Conservation (phyloP, 2,329 filamentous ascomycete species). For the Colletotrichum theobromicola region DNA sequence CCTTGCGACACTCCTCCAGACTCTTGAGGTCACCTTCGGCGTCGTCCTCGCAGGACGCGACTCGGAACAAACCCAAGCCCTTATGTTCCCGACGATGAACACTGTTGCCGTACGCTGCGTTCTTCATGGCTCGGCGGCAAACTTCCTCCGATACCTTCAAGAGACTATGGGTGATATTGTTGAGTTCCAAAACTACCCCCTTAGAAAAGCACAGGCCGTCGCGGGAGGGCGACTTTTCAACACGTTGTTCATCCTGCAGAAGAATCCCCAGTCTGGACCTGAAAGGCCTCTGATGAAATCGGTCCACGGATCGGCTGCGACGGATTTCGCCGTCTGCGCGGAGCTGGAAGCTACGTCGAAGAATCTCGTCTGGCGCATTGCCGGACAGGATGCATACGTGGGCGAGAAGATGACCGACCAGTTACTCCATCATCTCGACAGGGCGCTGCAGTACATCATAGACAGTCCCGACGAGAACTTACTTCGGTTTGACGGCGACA, state of each 20-base stretch:
- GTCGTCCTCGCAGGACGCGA: constrained; percentile 87
- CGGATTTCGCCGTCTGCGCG: constrained; percentile 83
- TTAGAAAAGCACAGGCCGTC: constrained; percentile 68
- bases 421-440: constrained; percentile 66
- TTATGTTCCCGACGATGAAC: constrained; percentile 92
- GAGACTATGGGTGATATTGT: constrained; percentile 68
- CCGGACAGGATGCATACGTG: constrained; percentile 66
- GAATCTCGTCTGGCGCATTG: constrained; percentile 71
- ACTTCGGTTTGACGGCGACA: constrained; percentile 55
- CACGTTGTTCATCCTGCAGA: constrained; percentile 62
- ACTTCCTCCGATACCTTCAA: constrained; percentile 77
- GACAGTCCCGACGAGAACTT: constrained; percentile 50
- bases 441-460: constrained; percentile 62
- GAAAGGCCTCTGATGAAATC: constrained; percentile 61
- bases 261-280: constrained; percentile 17
- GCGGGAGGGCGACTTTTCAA: constrained; percentile 51
- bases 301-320: constrained; percentile 65
- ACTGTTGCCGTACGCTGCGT: constrained; percentile 78
- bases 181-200: constrained; percentile 78
- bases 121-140: constrained; percentile 68
- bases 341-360: constrained; percentile 73
- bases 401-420: constrained; percentile 46
- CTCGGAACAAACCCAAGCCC: constrained; percentile 66
- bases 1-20: constrained; percentile 65
- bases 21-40: constrained; percentile 81